Evolutionary conservation across 305 asterid species (phyloP).

Genomic region (Galium porrigens): DNA sequence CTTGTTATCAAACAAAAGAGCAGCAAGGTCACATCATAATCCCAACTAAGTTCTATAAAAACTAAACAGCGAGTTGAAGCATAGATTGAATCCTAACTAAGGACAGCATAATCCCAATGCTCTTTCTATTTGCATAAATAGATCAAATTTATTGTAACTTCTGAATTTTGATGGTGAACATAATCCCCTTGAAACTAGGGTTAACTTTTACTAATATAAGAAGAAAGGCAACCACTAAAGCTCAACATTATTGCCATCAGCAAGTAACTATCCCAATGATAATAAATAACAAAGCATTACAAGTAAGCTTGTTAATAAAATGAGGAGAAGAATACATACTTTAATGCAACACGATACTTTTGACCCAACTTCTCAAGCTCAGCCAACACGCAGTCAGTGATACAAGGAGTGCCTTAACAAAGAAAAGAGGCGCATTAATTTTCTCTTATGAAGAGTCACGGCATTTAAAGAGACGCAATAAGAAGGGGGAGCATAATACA

Average conservation of each 20-base stretch:
- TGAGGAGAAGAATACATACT: constrained; percentile 25
- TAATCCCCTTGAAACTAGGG: neutral
- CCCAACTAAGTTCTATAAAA: neutral
- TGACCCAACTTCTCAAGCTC: constrained; percentile 97
- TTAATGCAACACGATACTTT: constrained; percentile 88
- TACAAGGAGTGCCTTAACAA: constrained; percentile 81
- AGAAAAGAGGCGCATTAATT: constrained; percentile 4
- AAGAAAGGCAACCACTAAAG: neutral
- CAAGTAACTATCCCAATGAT: neutral
- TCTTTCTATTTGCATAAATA: neutral
- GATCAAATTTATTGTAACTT: neutral
- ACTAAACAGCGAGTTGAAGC: neutral
- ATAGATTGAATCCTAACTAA: neutral
- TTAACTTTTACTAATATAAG: neutral
- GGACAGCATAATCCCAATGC: neutral
- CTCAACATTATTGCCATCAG: neutral
- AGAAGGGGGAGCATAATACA: neutral
- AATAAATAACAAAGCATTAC: neutral
- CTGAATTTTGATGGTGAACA: neutral
- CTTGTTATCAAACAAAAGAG: neutral
- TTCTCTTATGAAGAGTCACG: neutral
- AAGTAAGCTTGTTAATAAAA: neutral
- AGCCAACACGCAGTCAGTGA: constrained; percentile 97
- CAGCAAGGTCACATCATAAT: neutral
- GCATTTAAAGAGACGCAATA: neutral